Evolutionary conservation across 2,329 filamentous ascomycete genomes (phyloP).

Genomic region (Colletotrichum horii): DNA sequence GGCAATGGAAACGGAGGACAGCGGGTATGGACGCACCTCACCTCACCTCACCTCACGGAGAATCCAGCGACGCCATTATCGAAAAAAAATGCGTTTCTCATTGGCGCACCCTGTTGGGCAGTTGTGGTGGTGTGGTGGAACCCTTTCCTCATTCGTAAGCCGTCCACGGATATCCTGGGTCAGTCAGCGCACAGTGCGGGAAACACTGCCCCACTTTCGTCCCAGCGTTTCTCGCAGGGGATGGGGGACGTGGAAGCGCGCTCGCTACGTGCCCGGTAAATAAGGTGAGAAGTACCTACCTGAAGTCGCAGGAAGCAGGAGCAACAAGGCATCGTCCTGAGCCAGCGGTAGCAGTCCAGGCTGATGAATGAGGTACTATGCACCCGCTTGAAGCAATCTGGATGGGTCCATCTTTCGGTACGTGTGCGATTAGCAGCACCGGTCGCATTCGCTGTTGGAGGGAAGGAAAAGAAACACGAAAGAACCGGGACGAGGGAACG

Average conservation of each 20-base stretch:
- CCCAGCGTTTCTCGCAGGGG: slow-evolving; percentile 7
- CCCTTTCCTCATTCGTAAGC: slow-evolving; percentile 14
- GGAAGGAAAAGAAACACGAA: not conserved
- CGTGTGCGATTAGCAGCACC: not conserved
- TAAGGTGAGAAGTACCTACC: not conserved
- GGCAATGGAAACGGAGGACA: not conserved
- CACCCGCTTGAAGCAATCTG: not conserved
- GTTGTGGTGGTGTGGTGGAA: not conserved
- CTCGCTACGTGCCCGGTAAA: not conserved
- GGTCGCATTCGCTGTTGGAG: not conserved
- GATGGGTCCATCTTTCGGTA: not conserved
- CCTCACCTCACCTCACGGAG: too few species aligned
- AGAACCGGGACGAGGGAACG: not conserved
- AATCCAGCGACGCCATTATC: not conserved
- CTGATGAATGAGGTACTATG: not conserved
- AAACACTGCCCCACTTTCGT: not conserved
- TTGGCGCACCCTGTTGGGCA: not conserved
- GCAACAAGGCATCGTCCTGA: not conserved
- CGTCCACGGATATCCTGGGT: not conserved
- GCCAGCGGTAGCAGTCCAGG: not conserved
- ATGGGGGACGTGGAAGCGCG: not conserved
- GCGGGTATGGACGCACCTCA: not conserved
- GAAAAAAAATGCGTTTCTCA: not conserved
- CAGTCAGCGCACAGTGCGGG: slow-evolving; percentile 3
- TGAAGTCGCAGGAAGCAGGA: not conserved